A percentile compares a stretch with the other conserved stretches of the same genome.
Conservation (phyloP, 805 yeast genomes). For the Saturnispora hagleri region DNA sequence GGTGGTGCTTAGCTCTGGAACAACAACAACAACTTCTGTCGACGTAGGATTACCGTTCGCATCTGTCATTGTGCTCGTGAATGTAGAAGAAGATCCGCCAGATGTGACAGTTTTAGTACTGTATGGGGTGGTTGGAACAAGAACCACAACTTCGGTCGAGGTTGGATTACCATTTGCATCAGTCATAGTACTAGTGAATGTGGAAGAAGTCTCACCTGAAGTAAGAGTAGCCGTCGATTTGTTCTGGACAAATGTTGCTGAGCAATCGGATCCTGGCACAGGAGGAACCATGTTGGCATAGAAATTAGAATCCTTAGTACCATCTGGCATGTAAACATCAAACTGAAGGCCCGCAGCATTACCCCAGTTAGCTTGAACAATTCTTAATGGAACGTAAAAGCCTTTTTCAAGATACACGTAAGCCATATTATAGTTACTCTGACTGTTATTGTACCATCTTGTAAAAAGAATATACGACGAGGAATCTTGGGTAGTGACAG, state of each 20-base stretch:
- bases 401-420: conserved; percentile 6
- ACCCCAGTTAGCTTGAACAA: conserved; percentile 1
- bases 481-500: neutral
- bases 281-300: neutral
- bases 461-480: conserved; percentile 7
- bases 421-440: neutral
- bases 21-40: neutral
- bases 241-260: neutral
- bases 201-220: neutral
- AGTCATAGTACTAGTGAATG: neutral
- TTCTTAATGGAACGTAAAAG: conserved; percentile 5
- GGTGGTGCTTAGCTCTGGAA: neutral
- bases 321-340: neutral
- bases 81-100: neutral
- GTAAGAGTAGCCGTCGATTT: neutral
- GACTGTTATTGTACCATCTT: neutral
- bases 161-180: neutral
- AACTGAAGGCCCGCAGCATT: neutral
- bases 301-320: neutral
- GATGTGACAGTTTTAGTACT: neutral
- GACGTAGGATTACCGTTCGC: neutral
- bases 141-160: neutral
- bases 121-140: neutral
- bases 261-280: neutral
- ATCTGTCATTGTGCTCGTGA: neutral